Conservation (phyloP, 1,284 basidiomycete species). For the Lentinula novae-zelandiae region DNA sequence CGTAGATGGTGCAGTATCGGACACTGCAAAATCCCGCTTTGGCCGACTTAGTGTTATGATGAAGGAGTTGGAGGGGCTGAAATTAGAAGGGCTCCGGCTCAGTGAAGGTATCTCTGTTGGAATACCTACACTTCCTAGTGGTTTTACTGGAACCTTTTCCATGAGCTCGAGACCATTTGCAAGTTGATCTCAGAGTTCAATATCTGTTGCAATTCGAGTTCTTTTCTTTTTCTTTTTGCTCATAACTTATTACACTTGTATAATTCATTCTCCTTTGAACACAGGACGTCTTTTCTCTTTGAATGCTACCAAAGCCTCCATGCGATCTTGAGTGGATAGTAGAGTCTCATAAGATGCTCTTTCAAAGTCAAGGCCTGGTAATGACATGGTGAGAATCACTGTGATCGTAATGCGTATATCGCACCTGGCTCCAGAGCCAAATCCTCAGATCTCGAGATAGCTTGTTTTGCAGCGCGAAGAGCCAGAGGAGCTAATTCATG, state of each 20-base stretch:
- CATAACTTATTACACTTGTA: constrained; percentile 23
- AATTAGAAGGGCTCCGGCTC: constrained; percentile 32
- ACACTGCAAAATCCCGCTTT: constrained; percentile 52
- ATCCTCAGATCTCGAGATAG: constrained; percentile 79
- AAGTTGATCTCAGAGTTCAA: constrained; percentile 11
- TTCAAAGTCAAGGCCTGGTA: constrained; percentile 82
- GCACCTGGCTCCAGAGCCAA: constrained; percentile 69
- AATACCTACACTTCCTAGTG: constrained; percentile 44
- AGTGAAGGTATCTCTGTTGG: constrained; percentile 54
- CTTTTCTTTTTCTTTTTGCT: constrained; percentile 3
- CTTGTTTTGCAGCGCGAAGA: constrained; percentile 84
- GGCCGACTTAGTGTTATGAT: constrained; percentile 77
- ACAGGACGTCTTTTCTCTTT: constrained; percentile 82
- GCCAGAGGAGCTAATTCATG: constrained; percentile 73
- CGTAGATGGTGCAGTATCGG: constrained; percentile 39
- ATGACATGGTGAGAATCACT: constrained; percentile 15
- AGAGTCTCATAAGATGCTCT: constrained; percentile 82
- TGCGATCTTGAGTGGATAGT: constrained; percentile 74
- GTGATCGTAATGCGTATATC: not conserved
- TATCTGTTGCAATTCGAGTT: no score
- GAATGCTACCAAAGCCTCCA: constrained; percentile 87
- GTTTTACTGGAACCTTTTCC: constrained; percentile 50
- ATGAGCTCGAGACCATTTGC: constrained; percentile 34
- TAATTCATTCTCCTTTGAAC: constrained; percentile 75
- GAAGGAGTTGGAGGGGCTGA: constrained; percentile 74